Evolutionary conservation across 2,329 filamentous ascomycete species (phyloP).

Genomic region (Cladosporium sp.): DNA sequence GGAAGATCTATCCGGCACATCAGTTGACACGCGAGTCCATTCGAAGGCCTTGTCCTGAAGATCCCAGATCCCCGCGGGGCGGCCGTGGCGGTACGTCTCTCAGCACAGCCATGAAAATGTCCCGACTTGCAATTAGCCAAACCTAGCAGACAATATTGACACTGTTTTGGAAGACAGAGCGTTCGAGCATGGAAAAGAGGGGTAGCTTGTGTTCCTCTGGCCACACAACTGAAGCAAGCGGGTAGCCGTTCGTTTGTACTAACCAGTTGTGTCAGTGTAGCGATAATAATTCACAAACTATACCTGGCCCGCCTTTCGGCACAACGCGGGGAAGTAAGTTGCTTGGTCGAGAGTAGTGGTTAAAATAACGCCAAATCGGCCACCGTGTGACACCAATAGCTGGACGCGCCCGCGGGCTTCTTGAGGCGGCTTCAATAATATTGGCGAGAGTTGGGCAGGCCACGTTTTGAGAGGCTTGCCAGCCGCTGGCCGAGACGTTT

Average conservation of each 20-base stretch:
- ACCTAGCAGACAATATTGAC: background rate
- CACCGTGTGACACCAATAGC: no score
- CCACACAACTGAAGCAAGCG: background rate
- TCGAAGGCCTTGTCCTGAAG: constrained; percentile 6
- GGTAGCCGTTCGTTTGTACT: background rate
- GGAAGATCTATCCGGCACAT: constrained; percentile 11
- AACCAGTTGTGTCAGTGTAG: background rate
- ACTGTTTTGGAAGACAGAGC: background rate
- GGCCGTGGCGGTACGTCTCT: background rate
- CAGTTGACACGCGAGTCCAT: background rate
- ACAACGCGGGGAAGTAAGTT: background rate
- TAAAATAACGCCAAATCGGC: no score
- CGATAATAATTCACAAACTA: background rate
- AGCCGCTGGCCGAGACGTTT: constrained; percentile 7
- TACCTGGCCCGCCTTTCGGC: constrained; percentile 2
- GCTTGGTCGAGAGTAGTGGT: background rate
- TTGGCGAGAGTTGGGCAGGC: background rate
- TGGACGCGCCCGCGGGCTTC: background rate
- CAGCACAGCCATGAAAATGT: background rate
- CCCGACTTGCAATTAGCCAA: background rate
- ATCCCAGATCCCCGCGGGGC: background rate
- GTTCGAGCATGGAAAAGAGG: background rate
- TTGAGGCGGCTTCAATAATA: background rate
- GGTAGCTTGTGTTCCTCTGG: background rate
- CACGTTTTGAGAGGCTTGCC: constrained; percentile 12